Evolutionary conservation across 2,329 filamentous ascomycete genomes (phyloP).

Genomic region (Pyrenophora teres): DNA sequence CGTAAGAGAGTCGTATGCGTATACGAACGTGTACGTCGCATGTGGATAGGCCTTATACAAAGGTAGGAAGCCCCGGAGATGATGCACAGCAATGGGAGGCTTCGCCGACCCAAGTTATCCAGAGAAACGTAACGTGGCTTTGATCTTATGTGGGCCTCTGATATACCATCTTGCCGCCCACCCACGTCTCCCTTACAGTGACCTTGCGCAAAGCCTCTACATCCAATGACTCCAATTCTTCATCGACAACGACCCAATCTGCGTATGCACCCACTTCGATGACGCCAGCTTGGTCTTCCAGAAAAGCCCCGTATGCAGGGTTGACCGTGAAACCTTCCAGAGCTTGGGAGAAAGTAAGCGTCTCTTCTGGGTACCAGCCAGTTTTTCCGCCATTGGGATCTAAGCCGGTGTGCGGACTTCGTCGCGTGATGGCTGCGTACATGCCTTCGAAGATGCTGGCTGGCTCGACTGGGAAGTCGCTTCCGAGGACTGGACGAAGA

Average conservation of each 20-base stretch:
- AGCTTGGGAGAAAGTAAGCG: conserved; percentile 63
- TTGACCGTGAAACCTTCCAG: conserved; percentile 66
- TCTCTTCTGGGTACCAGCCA: conserved; percentile 66
- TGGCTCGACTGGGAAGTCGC: conserved; percentile 74
- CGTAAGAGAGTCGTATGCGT: too few species aligned
- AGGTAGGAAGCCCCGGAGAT: not conserved
- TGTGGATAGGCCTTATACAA: too few species aligned
- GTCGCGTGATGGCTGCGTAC: conserved; percentile 68
- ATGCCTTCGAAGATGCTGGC: conserved; percentile 70
- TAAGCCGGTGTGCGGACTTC: conserved; percentile 57
- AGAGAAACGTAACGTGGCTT: conserved; percentile 8
- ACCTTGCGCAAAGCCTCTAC: conserved; percentile 59
- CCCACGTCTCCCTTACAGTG: conserved; percentile 69
- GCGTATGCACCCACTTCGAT: conserved; percentile 66
- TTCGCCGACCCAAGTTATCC: not conserved
- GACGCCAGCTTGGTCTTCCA: conserved; percentile 63
- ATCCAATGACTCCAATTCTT: conserved; percentile 57
- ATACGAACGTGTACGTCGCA: too few species aligned
- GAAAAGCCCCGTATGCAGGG: conserved; percentile 63
- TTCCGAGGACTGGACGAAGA: conserved; percentile 63
- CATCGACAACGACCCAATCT: conserved; percentile 73
- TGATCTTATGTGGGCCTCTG: conserved; percentile 20
- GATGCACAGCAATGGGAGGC: not conserved
- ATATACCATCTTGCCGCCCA: conserved; percentile 58
- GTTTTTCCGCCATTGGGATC: conserved; percentile 52